Base-by-base conservation (phyloP, 2,329 filamentous ascomycete genomes). In the Calonectria pseudoturangicola region DNA sequence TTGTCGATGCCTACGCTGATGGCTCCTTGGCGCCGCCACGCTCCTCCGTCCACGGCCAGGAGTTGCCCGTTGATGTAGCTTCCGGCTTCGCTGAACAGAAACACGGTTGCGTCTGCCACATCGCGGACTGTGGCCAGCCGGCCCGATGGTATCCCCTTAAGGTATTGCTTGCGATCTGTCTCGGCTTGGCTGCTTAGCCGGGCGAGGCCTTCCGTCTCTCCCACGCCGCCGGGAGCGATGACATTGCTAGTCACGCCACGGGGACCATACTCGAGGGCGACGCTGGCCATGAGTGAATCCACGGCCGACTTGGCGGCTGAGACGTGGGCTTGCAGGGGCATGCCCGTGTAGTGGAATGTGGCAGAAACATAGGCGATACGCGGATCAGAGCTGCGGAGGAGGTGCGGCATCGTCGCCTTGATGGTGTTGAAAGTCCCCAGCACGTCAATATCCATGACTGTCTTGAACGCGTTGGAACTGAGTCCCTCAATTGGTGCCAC, bases 391-490 rank as follows among this genome's bases (percentile, higher is more conserved):
- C 95, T 97, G 78, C 91, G 89, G 15, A 95, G 85, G 3, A 99
- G 90, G 80, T 98, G 90, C 0, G 95, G 95, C 41, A 98, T 87
- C 1, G 95, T 97, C 4, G 96, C 95, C 86, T 98, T 98, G 81
- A 98, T 89, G 3, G 95, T 98, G 87, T 98, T 98, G 86, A 94
- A 99, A 18, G 94, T 97, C 39, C 97, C 97, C 43, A 98, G 85
- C 3, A 98, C 93, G 82, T 98, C 97, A 81, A 99, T 99, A 74
- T 98, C 97, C 80, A 98, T 96, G 76, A 99, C 97, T 0, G 94
- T 89, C 84, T 96, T 97, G 91, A 99, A 98, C 4, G 95, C 97
- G 82, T 98, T 98, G 71, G 94, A 86, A 48, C 92, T 95, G 63
- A 98, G 90, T 74, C 93, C 93, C 48, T 93, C 90, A 73, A 98